Evolutionary conservation across 2,329 filamentous ascomycete species (phyloP).

Genomic region (Monosporascus sp.): DNA sequence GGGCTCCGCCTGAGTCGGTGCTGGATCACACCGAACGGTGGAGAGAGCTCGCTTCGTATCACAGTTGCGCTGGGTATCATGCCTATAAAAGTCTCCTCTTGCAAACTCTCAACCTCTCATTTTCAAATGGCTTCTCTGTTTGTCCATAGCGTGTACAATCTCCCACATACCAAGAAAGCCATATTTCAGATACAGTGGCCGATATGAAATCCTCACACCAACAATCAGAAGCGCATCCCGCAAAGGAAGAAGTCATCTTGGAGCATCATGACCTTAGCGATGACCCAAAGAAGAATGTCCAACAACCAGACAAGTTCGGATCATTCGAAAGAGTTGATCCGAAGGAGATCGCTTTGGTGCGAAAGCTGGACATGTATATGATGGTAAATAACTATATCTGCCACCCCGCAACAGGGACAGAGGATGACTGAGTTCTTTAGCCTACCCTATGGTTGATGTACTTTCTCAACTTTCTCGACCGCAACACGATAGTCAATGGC

Average conservation of each 20-base stretch:
- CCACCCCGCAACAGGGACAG: neutral
- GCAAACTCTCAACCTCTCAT: neutral
- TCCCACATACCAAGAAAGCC: neutral
- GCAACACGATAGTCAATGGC: slow-evolving; percentile 43
- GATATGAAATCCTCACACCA: neutral
- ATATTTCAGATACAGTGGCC: neutral
- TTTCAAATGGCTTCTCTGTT: neutral
- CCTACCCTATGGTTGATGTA: slow-evolving; percentile 30
- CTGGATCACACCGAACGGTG: neutral
- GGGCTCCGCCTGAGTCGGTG: neutral
- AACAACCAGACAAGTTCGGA: slow-evolving; percentile 27
- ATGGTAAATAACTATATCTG: slow-evolving; percentile 15
- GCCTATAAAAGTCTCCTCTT: no score
- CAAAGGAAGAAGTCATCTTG: neutral
- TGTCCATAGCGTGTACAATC: neutral
- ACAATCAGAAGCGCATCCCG: neutral
- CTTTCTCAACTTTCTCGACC: slow-evolving; percentile 27
- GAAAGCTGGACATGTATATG: slow-evolving; percentile 30
- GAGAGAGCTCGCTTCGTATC: neutral
- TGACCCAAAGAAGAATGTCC: slow-evolving; percentile 2
- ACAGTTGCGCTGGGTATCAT: no score
- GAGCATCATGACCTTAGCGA: neutral
- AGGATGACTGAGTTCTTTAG: slow-evolving; percentile 5
- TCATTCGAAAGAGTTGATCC: slow-evolving; percentile 28
- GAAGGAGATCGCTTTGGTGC: slow-evolving; percentile 30